Base-by-base conservation (phyloP, 2,329 filamentous ascomycete species). In the Juglanconis juglandina region DNA sequence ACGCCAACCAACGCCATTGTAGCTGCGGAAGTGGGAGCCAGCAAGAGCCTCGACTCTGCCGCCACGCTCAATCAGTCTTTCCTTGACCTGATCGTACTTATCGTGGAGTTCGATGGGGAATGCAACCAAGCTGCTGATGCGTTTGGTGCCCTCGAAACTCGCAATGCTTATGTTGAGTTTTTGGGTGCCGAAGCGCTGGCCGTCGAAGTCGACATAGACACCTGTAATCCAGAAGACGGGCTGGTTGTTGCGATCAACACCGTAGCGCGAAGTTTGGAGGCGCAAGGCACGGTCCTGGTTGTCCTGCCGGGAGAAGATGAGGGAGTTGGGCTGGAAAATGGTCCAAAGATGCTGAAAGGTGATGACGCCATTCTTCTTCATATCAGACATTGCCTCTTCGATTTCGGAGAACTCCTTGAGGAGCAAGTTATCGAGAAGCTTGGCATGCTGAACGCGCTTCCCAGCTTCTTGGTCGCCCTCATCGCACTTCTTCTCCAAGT, bases 191-290 rank as follows among this genome's bases (percentile, higher is more conserved):
- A 73, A 64, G 8, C 58, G 63, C 24, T 73, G 67, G n/a, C 74
- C 73, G 49, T 75, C 70, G 37, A 67, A 74, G 61, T 75, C 73
- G 24, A 72, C 62, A 55, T 68, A 74, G 4, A 62, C 37, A 11
- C 17, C 30, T 11, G 7, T 39, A 6, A 58, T 32, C 1, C 3
- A 17, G 41, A 42, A 34, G 8, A 49, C 4, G 33, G 11, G 35
- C n/a, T 9, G 32, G 11, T 6, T n/a, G 6, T 3, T 7, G 6
- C 14, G 24, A 14, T 49, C 30, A 3, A 13, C 5, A 10, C 13
- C 5, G 30, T 56, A 56, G 1, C n/a, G 33, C 2, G 35, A 42
- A 14, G n/a, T 30, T 6, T 33, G 7, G 6, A 56, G 54, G 9
- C 47, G 37, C 30, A 37, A 44, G 6, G 48, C 46, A 4, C 54